Evolutionary conservation across 75 land plant genomes (phyloP).

Genomic region (Pinus albicaulis): DNA sequence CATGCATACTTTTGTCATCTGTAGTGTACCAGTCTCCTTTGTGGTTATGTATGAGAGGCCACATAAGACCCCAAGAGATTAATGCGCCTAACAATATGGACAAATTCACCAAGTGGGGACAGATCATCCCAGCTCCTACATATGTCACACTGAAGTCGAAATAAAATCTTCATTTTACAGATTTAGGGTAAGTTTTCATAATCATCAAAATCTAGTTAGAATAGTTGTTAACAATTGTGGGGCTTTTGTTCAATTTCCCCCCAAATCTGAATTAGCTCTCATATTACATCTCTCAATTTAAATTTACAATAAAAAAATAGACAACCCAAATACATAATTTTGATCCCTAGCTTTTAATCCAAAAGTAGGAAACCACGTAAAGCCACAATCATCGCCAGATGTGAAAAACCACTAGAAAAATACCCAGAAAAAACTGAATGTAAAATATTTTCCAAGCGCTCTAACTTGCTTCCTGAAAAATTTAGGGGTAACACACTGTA

Average conservation of each 20-base stretch:
- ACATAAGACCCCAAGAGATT: slow-evolving; percentile 74
- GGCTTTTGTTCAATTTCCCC: background rate
- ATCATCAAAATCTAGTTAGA: background rate
- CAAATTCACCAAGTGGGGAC: slow-evolving; percentile 60
- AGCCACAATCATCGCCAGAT: slow-evolving; percentile 63
- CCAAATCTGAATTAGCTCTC: background rate
- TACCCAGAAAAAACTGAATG: slow-evolving; percentile 68
- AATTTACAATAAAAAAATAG: background rate
- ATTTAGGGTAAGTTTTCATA: background rate
- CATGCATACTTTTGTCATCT: slow-evolving; percentile 24
- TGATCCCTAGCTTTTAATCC: slow-evolving; percentile 70
- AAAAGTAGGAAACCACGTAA: slow-evolving; percentile 64
- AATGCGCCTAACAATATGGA: slow-evolving; percentile 56
- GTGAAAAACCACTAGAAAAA: slow-evolving; percentile 87
- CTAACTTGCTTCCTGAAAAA: slow-evolving; percentile 65
- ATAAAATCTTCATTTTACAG: slow-evolving; percentile 41
- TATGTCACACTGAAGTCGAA: slow-evolving; percentile 71
- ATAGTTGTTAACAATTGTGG: too few species aligned
- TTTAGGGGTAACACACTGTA: background rate
- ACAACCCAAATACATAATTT: background rate
- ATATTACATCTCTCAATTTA: background rate
- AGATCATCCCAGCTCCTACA: slow-evolving; percentile 70
- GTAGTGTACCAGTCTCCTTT: slow-evolving; percentile 62
- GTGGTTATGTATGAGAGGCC: slow-evolving; percentile 50
- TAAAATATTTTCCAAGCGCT: slow-evolving; percentile 50